A percentile compares a stretch with the other conserved stretches of the same genome.
Evolutionary conservation across 805 yeast genomes (phyloP).

Genomic region (Candida maesae): DNA sequence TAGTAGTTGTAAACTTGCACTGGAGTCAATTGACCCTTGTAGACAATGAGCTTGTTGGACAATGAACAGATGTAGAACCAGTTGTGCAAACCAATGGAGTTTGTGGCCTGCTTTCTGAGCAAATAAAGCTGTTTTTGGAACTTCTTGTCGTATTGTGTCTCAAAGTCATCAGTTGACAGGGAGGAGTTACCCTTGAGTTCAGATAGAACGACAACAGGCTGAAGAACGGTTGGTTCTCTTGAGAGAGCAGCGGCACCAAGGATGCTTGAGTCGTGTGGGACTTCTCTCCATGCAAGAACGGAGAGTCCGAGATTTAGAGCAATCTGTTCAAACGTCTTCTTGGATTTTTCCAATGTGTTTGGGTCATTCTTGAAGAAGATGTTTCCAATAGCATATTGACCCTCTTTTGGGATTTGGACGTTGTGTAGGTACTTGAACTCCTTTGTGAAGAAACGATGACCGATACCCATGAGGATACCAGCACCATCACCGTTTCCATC

Average conservation of each 20-base stretch:
- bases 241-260: constrained; percentile 93
- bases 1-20: constrained; percentile 93
- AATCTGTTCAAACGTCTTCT: constrained; percentile 73
- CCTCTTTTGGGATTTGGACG: constrained; percentile 66
- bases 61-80: constrained; percentile 97
- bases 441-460: constrained; percentile 80
- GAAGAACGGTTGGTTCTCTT: constrained; percentile 86
- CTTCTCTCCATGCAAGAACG: constrained; percentile 92
- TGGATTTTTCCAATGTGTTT: constrained; percentile 64
- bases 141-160: constrained; percentile 48
- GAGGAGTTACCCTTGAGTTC: constrained; percentile 39
- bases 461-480: constrained; percentile 89
- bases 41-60: constrained; percentile 84
- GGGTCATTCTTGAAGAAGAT: constrained; percentile 85
- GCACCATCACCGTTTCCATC: constrained; percentile 99
- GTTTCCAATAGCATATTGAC: constrained; percentile 95
- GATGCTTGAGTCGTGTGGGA: constrained; percentile 91
- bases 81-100: constrained; percentile 88
- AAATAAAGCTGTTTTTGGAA: constrained; percentile 85
- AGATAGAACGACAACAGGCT: constrained; percentile 82
- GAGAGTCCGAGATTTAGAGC: constrained; percentile 73
- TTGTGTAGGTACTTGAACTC: constrained; percentile 74
- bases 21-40: constrained; percentile 97
- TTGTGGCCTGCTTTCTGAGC: constrained; percentile 84
- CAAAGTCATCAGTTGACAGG: constrained; percentile 50